These are phyloP conservation scores for Trifolium fragiferum DNA, from an alignment of 306 rosid genomes.

Conservation along the genomic window DNA sequence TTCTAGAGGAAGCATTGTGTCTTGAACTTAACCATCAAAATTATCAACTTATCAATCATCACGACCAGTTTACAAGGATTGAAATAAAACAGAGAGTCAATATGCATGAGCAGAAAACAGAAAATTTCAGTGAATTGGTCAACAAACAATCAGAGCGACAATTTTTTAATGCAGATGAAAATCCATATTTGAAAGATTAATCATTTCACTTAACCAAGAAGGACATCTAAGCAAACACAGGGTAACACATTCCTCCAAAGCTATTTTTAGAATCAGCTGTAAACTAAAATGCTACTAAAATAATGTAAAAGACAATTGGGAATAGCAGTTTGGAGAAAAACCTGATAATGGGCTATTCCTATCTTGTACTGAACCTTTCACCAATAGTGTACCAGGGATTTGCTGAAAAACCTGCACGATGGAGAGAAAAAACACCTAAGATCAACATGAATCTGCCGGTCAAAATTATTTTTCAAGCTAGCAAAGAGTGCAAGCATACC, in stretches of 20 bases:
- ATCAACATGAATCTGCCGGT: slow-evolving; percentile 35
- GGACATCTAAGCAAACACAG: neutral
- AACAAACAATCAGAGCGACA: neutral
- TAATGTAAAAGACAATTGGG: neutral
- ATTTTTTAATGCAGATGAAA: slow-evolving; percentile 4
- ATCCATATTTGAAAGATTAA: slow-evolving; percentile 6
- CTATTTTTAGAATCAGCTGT: slow-evolving; percentile 13
- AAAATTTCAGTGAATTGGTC: neutral
- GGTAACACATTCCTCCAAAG: neutral
- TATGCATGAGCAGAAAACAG: neutral
- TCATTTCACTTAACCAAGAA: slow-evolving; percentile 14
- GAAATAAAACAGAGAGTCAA: neutral
- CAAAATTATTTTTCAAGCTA: slow-evolving; percentile 36
- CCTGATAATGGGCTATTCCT: slow-evolving; percentile 65
- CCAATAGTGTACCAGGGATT: slow-evolving; percentile 80
- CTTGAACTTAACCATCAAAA: slow-evolving; percentile 19
- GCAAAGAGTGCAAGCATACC: slow-evolving; percentile 49
- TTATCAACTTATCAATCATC: slow-evolving; percentile 14
- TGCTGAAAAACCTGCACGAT: slow-evolving; percentile 84
- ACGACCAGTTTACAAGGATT: neutral
- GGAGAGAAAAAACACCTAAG: neutral
- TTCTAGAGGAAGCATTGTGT: slow-evolving; percentile 4
- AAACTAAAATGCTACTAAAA: slow-evolving; percentile 19
- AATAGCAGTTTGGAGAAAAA: no score
- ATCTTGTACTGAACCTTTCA: slow-evolving; percentile 81